Conservation (phyloP, 2,329 filamentous ascomycete species). For the Tricladium varicosporioides region DNA sequence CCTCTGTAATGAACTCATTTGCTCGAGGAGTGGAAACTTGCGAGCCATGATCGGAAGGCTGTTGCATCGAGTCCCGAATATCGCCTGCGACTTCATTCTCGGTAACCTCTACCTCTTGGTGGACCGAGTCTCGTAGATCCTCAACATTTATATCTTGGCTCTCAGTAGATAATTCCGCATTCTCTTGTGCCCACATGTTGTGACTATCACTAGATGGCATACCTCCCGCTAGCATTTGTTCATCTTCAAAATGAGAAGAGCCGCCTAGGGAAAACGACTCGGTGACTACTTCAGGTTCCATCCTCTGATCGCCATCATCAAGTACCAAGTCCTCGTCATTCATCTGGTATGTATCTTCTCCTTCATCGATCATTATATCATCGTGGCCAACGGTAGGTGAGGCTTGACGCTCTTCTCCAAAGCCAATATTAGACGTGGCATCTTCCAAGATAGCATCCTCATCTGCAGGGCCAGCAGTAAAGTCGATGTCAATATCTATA, state of each 20-base stretch:
- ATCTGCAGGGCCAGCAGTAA: conserved; percentile 42
- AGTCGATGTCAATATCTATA: conserved; percentile 59
- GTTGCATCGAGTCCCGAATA: no score
- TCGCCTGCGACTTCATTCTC: no score
- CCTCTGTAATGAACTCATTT: no score
- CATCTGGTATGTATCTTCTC: conserved; percentile 40
- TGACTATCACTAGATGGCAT: neutral
- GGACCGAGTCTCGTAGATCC: no score
- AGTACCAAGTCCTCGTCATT: conserved; percentile 30
- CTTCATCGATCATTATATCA: conserved; percentile 45
- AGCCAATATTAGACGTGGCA: conserved; percentile 35
- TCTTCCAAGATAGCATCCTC: conserved; percentile 59
- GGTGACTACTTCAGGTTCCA: conserved; percentile 19
- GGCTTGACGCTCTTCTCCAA: conserved; percentile 38
- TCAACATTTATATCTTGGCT: no score
- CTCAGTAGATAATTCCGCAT: no score
- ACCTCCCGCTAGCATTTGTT: neutral
- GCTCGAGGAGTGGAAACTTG: no score
- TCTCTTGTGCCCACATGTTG: conserved; percentile 1
- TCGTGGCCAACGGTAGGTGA: conserved; percentile 41
- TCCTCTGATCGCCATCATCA: conserved; percentile 26
- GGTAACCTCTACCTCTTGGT: no score
- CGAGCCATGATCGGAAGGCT: no score
- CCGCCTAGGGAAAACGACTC: conserved; percentile 18
- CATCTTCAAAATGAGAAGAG: conserved; percentile 1